phyloP scores from a whole-genome alignment of 176 grass and related monocot genomes.

The Phyllostachys edulis region DNA sequence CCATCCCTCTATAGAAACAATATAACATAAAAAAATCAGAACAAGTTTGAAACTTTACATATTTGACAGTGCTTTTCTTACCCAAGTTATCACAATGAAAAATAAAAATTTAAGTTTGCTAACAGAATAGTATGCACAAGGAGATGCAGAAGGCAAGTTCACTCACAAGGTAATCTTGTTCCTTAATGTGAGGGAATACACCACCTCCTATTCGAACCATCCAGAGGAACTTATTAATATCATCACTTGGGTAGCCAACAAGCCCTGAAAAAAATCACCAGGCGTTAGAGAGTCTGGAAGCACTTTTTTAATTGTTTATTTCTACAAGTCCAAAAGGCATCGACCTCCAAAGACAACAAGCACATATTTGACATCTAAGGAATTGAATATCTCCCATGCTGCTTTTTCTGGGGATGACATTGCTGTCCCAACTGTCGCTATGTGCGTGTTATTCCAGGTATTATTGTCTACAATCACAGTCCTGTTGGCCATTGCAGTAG shows the following conservation, averaged over 20 bases:
- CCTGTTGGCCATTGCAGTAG: conserved; percentile 85
- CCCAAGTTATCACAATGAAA: neutral
- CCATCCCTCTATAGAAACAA: conserved; percentile 68
- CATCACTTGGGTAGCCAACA: conserved; percentile 95
- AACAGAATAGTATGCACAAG: neutral
- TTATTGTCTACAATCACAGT: conserved; percentile 92
- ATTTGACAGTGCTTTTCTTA: neutral
- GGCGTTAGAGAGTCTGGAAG: conserved; percentile 19
- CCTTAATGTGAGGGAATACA: conserved; percentile 95
- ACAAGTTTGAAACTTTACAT: neutral
- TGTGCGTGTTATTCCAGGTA: conserved; percentile 93
- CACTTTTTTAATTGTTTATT: neutral
- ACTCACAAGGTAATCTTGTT: conserved; percentile 97
- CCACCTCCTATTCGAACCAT: conserved; percentile 97
- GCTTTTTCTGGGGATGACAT: conserved; percentile 88
- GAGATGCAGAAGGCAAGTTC: conserved; percentile 10
- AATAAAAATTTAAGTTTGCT: neutral
- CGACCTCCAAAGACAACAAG: conserved; percentile 93
- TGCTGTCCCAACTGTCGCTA: conserved; percentile 86
- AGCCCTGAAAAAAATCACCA: conserved; percentile 54
- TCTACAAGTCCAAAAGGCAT: neutral
- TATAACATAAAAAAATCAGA: conserved; percentile 23
- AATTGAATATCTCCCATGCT: conserved; percentile 81
- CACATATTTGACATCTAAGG: conserved; percentile 88
- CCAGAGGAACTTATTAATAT: conserved; percentile 98